phyloP scores from a whole-genome alignment of 208 protist species.

The Wallacemonas rigidus region DNA sequence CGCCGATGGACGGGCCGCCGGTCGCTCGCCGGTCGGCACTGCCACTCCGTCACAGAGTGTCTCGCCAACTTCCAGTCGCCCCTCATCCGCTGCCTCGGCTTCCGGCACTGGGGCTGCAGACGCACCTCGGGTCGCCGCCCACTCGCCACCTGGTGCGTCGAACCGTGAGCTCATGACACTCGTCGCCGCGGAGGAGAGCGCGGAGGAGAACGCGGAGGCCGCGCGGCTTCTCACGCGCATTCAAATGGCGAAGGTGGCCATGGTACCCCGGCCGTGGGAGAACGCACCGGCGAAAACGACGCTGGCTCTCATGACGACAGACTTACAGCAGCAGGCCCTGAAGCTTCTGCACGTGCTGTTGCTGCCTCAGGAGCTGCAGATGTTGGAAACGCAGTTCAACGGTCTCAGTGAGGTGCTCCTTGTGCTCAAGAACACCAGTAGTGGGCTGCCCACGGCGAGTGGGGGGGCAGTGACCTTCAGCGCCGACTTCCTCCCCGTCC shows the following conservation, averaged over 20 bases:
- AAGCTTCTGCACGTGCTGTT: constrained; percentile 44
- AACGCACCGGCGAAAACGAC: not conserved
- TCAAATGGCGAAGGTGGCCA: constrained; percentile 38
- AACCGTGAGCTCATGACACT: not conserved
- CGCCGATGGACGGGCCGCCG: not conserved
- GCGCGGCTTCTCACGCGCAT: constrained; percentile 25
- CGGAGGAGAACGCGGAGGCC: constrained; percentile 11
- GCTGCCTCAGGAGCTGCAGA: constrained; percentile 50
- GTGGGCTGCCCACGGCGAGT: not conserved
- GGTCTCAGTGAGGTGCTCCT: constrained; percentile 37
- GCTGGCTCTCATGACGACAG: constrained; percentile 3
- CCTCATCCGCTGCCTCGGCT: constrained; percentile 2
- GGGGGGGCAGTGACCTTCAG: too few species aligned
- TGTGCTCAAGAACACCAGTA: constrained; percentile 22
- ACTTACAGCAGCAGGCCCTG: constrained; percentile 16
- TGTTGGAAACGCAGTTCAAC: constrained; percentile 54
- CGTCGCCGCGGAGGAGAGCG: not conserved
- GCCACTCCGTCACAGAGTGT: not conserved
- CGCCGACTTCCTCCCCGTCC: too few species aligned
- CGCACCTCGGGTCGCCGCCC: too few species aligned
- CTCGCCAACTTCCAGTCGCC: constrained; percentile 1
- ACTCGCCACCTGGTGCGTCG: not conserved
- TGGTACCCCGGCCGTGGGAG: constrained; percentile 70
- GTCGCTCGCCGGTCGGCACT: not conserved
- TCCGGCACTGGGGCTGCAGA: too few species aligned